Percentiles rank a stretch among this genome's conserved stretches.
phyloP scores from a whole-genome alignment of 805 yeast genomes.

The Yamadazyma phyllophila region DNA sequence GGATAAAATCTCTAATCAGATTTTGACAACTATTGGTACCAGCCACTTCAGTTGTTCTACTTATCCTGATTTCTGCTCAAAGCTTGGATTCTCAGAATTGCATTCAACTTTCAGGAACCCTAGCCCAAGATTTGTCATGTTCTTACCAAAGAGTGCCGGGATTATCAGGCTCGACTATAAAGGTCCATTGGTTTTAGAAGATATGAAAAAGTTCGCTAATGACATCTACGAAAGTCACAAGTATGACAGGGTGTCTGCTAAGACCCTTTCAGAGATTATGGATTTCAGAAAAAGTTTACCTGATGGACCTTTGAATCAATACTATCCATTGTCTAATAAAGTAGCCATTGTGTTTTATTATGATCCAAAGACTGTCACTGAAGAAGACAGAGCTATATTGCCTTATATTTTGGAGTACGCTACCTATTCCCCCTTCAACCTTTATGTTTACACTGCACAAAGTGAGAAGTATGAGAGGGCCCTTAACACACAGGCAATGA shows the following conservation, averaged over 20 bases:
- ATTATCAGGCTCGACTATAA: constrained; percentile 49
- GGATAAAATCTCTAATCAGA: constrained; percentile 53
- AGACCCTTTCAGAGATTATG: constrained; percentile 29
- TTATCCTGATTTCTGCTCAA: constrained; percentile 49
- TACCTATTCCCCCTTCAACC: constrained; percentile 51
- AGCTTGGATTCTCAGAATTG: constrained; percentile 45
- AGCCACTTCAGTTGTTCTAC: constrained; percentile 63
- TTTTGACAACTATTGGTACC: constrained; percentile 36
- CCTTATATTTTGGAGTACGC: constrained; percentile 61
- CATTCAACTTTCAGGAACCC: constrained; percentile 12
- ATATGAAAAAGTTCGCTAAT: constrained; percentile 43
- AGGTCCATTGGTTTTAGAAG: constrained; percentile 28
- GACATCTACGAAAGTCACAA: constrained; percentile 48
- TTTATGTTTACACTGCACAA: constrained; percentile 52
- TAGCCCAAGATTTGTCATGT: constrained; percentile 45
- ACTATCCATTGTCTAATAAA: constrained; percentile 39
- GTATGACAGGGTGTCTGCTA: constrained; percentile 31
- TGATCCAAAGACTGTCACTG: constrained; percentile 48
- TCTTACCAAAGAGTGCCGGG: constrained; percentile 51
- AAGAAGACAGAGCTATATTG: constrained; percentile 63
- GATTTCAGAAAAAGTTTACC: constrained; percentile 29
- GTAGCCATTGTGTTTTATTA: constrained; percentile 54
- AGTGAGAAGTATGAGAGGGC: constrained; percentile 41
- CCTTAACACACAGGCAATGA: constrained; percentile 39
- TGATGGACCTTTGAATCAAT: constrained; percentile 27